Evolutionary conservation across 305 asterid species (phyloP), one percentile per base, ranked within the genome.

Genomic region (Fraxinus nigra): DNA sequence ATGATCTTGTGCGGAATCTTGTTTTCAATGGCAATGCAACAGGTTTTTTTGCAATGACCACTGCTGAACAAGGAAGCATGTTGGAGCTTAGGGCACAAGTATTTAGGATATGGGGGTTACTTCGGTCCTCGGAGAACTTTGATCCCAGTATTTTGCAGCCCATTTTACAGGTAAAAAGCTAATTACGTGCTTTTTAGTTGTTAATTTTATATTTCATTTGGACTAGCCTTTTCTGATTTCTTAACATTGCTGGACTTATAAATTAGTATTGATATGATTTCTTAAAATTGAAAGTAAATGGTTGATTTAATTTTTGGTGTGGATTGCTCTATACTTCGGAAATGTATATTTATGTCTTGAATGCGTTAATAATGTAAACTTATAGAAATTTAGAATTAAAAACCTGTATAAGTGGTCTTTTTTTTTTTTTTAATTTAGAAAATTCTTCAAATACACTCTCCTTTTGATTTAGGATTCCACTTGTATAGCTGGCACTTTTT

Each of bases 41-140:
- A 43, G 85, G 93, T 74, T 93, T 92, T 18, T 89, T 94, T 73
- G 84, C 69, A 72, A 86, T 86, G 87, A 90, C 85, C 81, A 78
- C 77, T 59, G 86, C 94, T 81, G 99, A 96, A 84, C 92, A 85
- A 82, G 94, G 93, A 85, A 90, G 91, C 85, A 88, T 94, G 92
- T 80, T 89, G 92, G 97, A 86, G 89, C 99, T 96, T 81, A 90
- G 97, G 88, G 95, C 95, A 76, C 99, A 94, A 89, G 97, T 96
- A 70, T 69, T 96, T 56, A 89, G 94, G 88, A 91, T 96, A 87
- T 96, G 99, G 99, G 94, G 84, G 38, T 93, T 96, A 84, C 80
- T 96, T 79, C 89, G 79, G 86, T 86, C 99, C 82, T 93, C 98
- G 1, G 91, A 91, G 82, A 90, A 81, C 86, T 96, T 96, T 70